Evolutionary conservation across 306 rosid genomes (phyloP).

Genomic region (Cicer cuneatum): DNA sequence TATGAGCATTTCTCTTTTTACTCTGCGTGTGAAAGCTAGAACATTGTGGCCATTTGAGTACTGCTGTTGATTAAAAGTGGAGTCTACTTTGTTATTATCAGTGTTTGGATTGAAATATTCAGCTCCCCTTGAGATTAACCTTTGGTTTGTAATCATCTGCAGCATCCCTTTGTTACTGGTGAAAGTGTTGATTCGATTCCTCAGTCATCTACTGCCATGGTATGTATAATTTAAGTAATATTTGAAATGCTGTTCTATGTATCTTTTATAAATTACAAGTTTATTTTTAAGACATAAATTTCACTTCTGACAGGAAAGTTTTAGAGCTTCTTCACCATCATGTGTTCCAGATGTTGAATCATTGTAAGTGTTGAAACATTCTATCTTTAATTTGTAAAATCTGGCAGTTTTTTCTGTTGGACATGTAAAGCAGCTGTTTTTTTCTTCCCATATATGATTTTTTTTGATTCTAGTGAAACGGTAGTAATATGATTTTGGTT

Average conservation of each 20-base stretch:
- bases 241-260: slow-evolving; percentile 29
- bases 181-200: slow-evolving; percentile 53
- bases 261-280: slow-evolving; percentile 20
- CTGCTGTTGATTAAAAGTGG: slow-evolving; percentile 31
- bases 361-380: slow-evolving; percentile 52
- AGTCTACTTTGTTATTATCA: slow-evolving; percentile 13
- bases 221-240: slow-evolving; percentile 51
- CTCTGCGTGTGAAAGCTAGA: slow-evolving; percentile 18
- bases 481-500: slow-evolving; percentile 47
- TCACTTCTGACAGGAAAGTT: slow-evolving; percentile 60
- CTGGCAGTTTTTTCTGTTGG: slow-evolving; percentile 40
- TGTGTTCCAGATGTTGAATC: slow-evolving; percentile 50
- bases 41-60: slow-evolving; percentile 32
- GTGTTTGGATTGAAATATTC: slow-evolving; percentile 38
- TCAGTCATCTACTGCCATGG: slow-evolving; percentile 57
- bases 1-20: slow-evolving; percentile 41
- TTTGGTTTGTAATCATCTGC: slow-evolving; percentile 50
- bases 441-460: slow-evolving; percentile 24
- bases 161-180: slow-evolving; percentile 96
- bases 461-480: slow-evolving; percentile 53
- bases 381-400: slow-evolving; percentile 32
- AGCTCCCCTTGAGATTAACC: slow-evolving; percentile 40
- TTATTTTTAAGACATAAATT: slow-evolving; percentile 33
- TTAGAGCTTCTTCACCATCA: slow-evolving; percentile 55
- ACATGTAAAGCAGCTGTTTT: slow-evolving; percentile 14